A percentile compares a stretch with the other conserved stretches of the same genome.
Conservation (phyloP, 1,284 basidiomycete genomes). For the Ceraceosorus guamensis region DNA sequence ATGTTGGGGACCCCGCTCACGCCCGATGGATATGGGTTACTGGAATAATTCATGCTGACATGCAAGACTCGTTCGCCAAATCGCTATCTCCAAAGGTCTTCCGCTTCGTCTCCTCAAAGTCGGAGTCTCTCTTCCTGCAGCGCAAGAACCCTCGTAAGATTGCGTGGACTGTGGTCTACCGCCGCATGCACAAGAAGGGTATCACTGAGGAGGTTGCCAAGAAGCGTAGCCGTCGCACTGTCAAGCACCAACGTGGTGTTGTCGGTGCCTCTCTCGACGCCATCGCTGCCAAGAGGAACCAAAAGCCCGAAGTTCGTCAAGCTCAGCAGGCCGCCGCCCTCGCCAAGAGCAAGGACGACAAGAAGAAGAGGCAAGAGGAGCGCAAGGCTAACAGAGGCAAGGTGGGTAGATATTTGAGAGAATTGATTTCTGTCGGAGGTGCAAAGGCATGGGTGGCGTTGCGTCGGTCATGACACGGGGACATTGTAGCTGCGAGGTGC, state of each 20-base stretch:
- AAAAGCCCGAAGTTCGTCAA: slow-evolving; percentile 71
- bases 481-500: not conserved
- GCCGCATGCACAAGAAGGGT: slow-evolving; percentile 99
- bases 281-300: slow-evolving; percentile 74
- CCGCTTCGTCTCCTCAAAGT: slow-evolving; percentile 52
- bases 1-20: no score
- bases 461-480: not conserved
- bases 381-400: slow-evolving; percentile 55
- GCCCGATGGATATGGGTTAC: no score
- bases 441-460: not conserved
- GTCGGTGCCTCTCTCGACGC: slow-evolving; percentile 88
- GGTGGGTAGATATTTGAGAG: slow-evolving; percentile 52
- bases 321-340: slow-evolving; percentile 77
- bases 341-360: slow-evolving; percentile 84
- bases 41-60: no score
- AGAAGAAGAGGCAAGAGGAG: slow-evolving; percentile 58
- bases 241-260: slow-evolving; percentile 97
- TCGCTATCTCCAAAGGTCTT: slow-evolving; percentile 27
- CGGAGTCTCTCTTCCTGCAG: slow-evolving; percentile 93
- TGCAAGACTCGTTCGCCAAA: not conserved
- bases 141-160: slow-evolving; percentile 99
- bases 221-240: slow-evolving; percentile 93
- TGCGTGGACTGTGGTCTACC: slow-evolving; percentile 94
- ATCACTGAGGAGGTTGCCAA: slow-evolving; percentile 97
- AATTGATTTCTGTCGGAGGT: not conserved